These are phyloP conservation scores for Umbelopsis ramanniana DNA, from an alignment of 192 early-diverging fungal species.

Conservation along the genomic window DNA sequence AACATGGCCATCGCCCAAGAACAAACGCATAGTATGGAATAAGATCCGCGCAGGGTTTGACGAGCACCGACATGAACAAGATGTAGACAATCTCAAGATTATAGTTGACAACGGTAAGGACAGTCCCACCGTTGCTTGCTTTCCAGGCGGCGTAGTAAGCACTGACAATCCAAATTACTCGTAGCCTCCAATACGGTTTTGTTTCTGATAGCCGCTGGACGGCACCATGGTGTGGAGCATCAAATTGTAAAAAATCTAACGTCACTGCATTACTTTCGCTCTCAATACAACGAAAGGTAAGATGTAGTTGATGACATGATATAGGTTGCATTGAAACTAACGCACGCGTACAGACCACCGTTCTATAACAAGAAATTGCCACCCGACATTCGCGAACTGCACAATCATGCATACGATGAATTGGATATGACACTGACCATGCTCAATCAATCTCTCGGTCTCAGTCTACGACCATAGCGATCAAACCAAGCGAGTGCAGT, in stretches of 20 bases:
- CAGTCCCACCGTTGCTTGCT: neutral
- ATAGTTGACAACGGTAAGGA: neutral
- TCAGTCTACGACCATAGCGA: constrained; percentile 23
- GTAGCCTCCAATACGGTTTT: constrained; percentile 17
- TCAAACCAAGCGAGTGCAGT: no score
- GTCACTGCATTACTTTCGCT: constrained; percentile 3
- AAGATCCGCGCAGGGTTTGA: constrained; percentile 1
- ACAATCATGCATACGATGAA: constrained; percentile 17
- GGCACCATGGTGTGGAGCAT: constrained; percentile 12
- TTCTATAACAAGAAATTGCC: constrained; percentile 25
- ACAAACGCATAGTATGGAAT: neutral
- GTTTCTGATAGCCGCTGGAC: constrained; percentile 19
- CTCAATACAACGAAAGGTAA: constrained; percentile 19
- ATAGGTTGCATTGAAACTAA: neutral
- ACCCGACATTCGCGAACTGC: neutral
- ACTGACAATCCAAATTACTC: neutral
- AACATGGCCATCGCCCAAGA: neutral
- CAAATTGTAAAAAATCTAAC: constrained; percentile 25
- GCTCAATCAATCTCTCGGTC: constrained; percentile 22
- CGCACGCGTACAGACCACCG: constrained; percentile 14
- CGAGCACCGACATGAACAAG: neutral
- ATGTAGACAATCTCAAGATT: neutral
- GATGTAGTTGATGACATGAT: neutral
- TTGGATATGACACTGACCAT: constrained; percentile 15
- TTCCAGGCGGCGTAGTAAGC: neutral